Conservation (phyloP, 805 yeast genomes). For the Barnettozyma pratensis region DNA sequence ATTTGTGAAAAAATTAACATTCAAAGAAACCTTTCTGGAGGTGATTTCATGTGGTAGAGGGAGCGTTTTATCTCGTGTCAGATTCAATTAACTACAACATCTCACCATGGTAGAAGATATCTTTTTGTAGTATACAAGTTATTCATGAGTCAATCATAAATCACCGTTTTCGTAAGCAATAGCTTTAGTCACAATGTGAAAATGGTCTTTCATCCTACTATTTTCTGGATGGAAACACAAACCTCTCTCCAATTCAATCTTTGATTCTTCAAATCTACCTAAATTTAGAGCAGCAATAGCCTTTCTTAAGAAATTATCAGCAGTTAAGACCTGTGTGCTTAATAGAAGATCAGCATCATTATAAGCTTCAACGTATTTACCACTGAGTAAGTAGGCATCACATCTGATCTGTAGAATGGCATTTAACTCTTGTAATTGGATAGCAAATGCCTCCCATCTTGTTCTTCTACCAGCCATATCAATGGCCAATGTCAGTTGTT, state of each 20-base stretch:
- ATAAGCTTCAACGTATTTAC: conserved; percentile 52
- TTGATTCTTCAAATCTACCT: conserved; percentile 58
- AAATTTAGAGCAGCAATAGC: conserved; percentile 59
- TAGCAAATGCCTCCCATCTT: conserved; percentile 69
- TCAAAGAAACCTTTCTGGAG: too few relatives aligned
- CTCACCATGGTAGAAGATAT: too few relatives aligned
- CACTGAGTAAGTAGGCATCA: conserved; percentile 57
- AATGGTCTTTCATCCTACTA: conserved; percentile 42
- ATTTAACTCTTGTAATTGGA: conserved; percentile 63
- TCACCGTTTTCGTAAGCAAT: conserved; percentile 61
- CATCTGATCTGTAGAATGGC: conserved; percentile 65
- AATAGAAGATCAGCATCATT: conserved; percentile 54
- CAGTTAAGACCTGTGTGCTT: conserved; percentile 31
- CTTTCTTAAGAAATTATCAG: conserved; percentile 70
- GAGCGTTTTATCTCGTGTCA: too few relatives aligned
- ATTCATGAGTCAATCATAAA: not conserved
- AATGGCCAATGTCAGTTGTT: conserved; percentile 59
- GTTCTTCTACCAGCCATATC: conserved; percentile 65
- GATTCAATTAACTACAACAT: too few relatives aligned
- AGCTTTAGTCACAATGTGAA: conserved; percentile 40
- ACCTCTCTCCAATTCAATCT: conserved; percentile 68
- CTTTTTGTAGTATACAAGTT: not conserved
- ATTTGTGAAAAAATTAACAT: too few relatives aligned
- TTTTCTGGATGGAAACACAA: conserved; percentile 56
- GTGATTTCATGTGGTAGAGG: too few relatives aligned